These are phyloP conservation scores for Alternaria infectoria DNA, from an alignment of 2,329 filamentous ascomycete species.

Conservation along the genomic window DNA sequence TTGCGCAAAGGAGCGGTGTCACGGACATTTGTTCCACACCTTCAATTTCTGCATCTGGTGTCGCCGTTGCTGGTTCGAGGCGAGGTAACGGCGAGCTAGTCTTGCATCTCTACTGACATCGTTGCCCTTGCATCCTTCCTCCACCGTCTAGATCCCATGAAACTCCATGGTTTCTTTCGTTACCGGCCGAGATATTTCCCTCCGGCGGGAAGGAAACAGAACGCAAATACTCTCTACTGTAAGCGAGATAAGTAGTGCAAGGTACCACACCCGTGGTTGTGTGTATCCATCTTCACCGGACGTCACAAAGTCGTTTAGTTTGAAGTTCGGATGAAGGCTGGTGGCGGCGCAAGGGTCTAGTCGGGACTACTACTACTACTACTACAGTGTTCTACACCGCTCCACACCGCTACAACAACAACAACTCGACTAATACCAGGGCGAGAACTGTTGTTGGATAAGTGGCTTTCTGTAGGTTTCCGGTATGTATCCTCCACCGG, in stretches of 20 bases:
- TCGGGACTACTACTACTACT: no score
- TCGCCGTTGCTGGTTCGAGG: background rate
- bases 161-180: background rate
- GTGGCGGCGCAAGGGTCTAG: no score
- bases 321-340: no score
- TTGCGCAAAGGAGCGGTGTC: background rate
- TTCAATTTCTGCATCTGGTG: background rate
- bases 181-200: background rate
- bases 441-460: background rate
- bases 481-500: no score
- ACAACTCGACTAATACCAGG: no score
- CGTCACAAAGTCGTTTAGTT: background rate
- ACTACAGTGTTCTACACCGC: slow-evolving; percentile 30
- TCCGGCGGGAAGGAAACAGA: background rate
- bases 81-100: background rate
- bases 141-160: background rate
- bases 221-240: background rate
- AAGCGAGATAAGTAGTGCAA: background rate
- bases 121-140: background rate
- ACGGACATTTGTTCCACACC: background rate
- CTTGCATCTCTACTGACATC: background rate
- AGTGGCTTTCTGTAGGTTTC: no score
- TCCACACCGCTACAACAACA: slow-evolving; percentile 24
- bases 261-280: background rate
- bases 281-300: slow-evolving; percentile 12